phyloP scores from a whole-genome alignment of 78 protist species.

The Isochrysis galbana region DNA sequence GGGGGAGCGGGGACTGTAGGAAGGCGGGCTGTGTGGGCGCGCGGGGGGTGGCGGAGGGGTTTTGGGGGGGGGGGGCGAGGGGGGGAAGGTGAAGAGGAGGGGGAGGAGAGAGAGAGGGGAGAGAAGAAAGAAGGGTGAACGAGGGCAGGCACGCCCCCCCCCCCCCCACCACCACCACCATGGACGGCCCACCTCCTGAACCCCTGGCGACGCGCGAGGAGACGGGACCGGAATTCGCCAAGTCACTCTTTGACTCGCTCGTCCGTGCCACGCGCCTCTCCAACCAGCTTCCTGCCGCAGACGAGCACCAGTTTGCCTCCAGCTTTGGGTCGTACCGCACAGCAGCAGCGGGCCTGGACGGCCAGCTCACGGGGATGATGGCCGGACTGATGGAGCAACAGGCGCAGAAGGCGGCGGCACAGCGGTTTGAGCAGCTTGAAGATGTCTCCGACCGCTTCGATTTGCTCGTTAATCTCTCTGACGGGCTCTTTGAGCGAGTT shows the following conservation, averaged over 20 bases:
- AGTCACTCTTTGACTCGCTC: not conserved
- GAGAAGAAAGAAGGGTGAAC: too few species aligned
- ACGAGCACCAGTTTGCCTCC: not conserved
- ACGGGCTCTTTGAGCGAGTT: constrained; percentile 17
- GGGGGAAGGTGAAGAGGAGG: too few species aligned
- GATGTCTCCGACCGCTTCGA: constrained; percentile 4
- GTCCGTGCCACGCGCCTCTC: not conserved
- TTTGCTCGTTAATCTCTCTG: constrained; percentile 23
- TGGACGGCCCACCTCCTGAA: too few species aligned
- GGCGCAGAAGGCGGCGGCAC: not conserved
- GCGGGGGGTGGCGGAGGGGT: too few species aligned
- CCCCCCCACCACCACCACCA: too few species aligned
- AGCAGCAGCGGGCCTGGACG: not conserved
- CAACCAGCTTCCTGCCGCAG: not conserved
- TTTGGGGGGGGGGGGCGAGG: too few species aligned
- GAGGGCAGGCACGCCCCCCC: too few species aligned
- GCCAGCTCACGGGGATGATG: not conserved
- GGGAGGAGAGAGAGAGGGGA: too few species aligned
- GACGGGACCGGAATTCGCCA: not conserved
- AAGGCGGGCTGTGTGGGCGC: too few species aligned
- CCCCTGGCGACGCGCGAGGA: not conserved
- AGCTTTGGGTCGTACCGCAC: not conserved
- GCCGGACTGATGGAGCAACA: not conserved
- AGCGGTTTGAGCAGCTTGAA: not conserved
- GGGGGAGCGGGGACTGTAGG: too few species aligned